Percentiles rank a stretch among this genome's conserved stretches.
These are phyloP conservation scores for Steccherinum ochraceum DNA, from an alignment of 768 basidiomycete species.

Conservation along the genomic window DNA sequence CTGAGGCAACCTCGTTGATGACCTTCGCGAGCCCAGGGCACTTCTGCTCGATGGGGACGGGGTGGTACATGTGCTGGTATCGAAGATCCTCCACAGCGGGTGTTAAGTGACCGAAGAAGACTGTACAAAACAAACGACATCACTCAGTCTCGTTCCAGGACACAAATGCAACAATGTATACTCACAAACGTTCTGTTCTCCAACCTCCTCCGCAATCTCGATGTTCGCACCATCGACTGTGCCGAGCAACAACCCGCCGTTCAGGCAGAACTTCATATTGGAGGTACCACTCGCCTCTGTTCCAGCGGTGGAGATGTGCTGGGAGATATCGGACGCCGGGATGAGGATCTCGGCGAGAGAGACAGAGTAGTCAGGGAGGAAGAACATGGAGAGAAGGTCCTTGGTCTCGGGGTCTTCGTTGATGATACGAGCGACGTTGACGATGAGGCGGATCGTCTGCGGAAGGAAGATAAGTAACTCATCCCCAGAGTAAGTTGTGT, in stretches of 20 bases:
- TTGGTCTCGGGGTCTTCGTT: slow-evolving; percentile 84
- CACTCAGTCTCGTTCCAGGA: background rate
- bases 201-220: slow-evolving; percentile 95
- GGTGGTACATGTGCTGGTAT: slow-evolving; percentile 80
- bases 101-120: slow-evolving; percentile 88
- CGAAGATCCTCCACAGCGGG: slow-evolving; percentile 84
- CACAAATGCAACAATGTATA: too few relatives aligned
- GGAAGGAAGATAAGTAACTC: slow-evolving; percentile 4
- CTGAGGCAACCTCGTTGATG: slow-evolving; percentile 66
- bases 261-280: slow-evolving; percentile 88
- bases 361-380: slow-evolving; percentile 94
- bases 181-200: slow-evolving; percentile 87
- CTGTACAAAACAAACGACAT: slow-evolving; percentile 26
- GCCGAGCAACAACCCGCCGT: slow-evolving; percentile 83
- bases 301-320: slow-evolving; percentile 97
- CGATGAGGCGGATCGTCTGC: slow-evolving; percentile 88
- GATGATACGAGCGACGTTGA: slow-evolving; percentile 78
- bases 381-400: slow-evolving; percentile 82
- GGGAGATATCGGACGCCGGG: slow-evolving; percentile 89
- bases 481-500: background rate
- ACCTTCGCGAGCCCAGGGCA: slow-evolving; percentile 79
- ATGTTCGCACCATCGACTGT: slow-evolving; percentile 95
- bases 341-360: slow-evolving; percentile 79
- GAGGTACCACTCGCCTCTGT: slow-evolving; percentile 84
- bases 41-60: slow-evolving; percentile 73